These are phyloP conservation scores for Cladobotryum mycophilum DNA, from an alignment of 2,329 filamentous ascomycete genomes.

Conservation along the genomic window DNA sequence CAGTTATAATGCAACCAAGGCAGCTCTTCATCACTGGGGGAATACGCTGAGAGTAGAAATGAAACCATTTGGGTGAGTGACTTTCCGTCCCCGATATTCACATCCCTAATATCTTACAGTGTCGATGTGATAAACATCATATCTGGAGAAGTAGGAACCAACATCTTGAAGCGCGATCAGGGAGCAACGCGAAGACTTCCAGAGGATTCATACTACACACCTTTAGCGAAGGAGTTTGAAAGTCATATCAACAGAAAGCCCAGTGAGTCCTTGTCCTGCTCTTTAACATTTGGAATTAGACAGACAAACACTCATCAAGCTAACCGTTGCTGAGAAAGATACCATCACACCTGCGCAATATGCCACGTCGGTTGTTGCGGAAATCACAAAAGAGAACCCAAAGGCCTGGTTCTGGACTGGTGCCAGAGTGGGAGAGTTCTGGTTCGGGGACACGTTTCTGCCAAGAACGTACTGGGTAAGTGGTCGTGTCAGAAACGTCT, in stretches of 20 bases:
- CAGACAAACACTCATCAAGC: no score
- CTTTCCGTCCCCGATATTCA: no score
- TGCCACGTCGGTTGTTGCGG: constrained; percentile 13
- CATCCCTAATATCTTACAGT: no score
- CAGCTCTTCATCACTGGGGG: constrained; percentile 18
- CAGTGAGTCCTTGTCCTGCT: no score
- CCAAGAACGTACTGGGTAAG: constrained; percentile 7
- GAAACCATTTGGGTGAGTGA: constrained; percentile 16
- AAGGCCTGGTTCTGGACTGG: constrained; percentile 5
- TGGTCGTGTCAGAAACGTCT: not conserved
- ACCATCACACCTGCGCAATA: not conserved
- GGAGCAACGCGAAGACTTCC: no score
- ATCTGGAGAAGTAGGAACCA: constrained; percentile 11
- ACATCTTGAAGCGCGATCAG: constrained; percentile 7
- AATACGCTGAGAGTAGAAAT: constrained; percentile 18
- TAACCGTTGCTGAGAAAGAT: no score
- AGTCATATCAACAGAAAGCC: no score
- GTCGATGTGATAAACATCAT: constrained; percentile 5
- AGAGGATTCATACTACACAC: no score
- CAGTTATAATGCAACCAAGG: constrained; percentile 19
- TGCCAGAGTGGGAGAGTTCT: not conserved
- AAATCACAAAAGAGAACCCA: constrained; percentile 20
- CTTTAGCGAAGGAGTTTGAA: no score
- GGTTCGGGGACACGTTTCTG: constrained; percentile 6
- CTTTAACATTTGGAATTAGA: no score